Percentiles rank a stretch among this genome's conserved stretches.
Conservation (phyloP, 2,329 filamentous ascomycete genomes). For the Chrysoporthe deuterocubensis region DNA sequence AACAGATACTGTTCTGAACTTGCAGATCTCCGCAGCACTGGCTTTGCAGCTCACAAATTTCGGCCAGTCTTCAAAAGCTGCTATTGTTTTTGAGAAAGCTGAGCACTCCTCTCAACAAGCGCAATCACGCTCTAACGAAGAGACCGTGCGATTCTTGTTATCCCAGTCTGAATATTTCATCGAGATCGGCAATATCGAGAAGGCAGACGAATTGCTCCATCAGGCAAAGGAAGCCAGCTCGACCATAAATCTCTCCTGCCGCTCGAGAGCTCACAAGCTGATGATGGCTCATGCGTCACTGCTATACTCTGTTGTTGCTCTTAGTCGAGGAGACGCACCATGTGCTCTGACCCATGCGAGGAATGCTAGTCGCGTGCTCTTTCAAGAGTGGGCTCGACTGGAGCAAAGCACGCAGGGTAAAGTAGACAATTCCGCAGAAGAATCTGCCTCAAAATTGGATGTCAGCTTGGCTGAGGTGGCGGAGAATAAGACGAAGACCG, state of each 20-base stretch:
- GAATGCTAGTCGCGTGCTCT: conserved; percentile 59
- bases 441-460: conserved; percentile 17
- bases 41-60: conserved; percentile 58
- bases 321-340: conserved; percentile 64
- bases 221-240: conserved; percentile 44
- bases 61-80: conserved; percentile 56
- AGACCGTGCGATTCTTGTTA: conserved; percentile 63
- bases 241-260: conserved; percentile 34
- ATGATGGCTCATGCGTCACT: conserved; percentile 64
- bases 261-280: conserved; percentile 47
- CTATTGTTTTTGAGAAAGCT: conserved; percentile 47
- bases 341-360: conserved; percentile 62
- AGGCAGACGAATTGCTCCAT: conserved; percentile 53
- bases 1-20: conserved; percentile 11
- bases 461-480: conserved; percentile 30
- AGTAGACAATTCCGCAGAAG: conserved; percentile 32
- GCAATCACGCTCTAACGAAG: conserved; percentile 40
- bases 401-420: conserved; percentile 44
- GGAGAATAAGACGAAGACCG: conserved; percentile 32
- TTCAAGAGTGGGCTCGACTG: conserved; percentile 59
- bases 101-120: conserved; percentile 27
- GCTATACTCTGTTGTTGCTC: conserved; percentile 66
- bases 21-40: conserved; percentile 44
- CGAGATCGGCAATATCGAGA: conserved; percentile 65
- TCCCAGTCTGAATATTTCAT: conserved; percentile 76